phyloP scores from a whole-genome alignment of 2,329 filamentous ascomycete species.

The Nemania sp. region DNA sequence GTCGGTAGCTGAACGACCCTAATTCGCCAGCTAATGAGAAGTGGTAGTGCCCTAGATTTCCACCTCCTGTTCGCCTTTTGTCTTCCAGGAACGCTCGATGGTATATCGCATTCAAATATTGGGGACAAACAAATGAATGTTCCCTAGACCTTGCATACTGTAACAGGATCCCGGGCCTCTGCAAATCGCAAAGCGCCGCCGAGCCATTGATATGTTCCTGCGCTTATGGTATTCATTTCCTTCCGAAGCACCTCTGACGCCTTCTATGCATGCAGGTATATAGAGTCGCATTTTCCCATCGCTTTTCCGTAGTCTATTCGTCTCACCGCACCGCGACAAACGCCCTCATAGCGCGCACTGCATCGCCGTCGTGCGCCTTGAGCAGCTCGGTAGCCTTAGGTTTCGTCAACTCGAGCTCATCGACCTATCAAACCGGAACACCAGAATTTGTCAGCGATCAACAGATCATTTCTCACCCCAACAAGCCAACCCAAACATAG shows the following conservation, averaged over 20 bases:
- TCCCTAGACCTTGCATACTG: too few relatives aligned
- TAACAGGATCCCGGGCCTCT: too few relatives aligned
- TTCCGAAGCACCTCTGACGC: constrained; percentile 18
- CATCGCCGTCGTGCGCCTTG: constrained; percentile 70
- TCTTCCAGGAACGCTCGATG: too few relatives aligned
- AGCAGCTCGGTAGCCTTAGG: constrained; percentile 74
- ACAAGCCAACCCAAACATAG: not conserved
- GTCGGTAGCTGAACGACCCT: too few relatives aligned
- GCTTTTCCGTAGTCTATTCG: not conserved
- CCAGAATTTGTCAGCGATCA: not conserved
- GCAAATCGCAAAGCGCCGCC: too few relatives aligned
- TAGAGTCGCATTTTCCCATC: not conserved
- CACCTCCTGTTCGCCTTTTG: too few relatives aligned
- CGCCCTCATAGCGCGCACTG: constrained; percentile 66
- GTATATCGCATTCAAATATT: too few relatives aligned
- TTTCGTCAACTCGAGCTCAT: constrained; percentile 73
- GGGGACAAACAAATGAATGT: too few relatives aligned
- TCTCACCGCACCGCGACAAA: constrained; percentile 44
- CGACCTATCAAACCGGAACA: constrained; percentile 50
- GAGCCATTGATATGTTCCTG: not conserved
- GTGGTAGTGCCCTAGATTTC: too few relatives aligned
- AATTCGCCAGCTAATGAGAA: too few relatives aligned
- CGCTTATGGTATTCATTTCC: not conserved
- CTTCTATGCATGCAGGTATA: constrained; percentile 16
- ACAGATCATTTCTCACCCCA: not conserved